Percentiles rank a stretch among this genome's conserved stretches.
Conservation (phyloP, 2,329 filamentous ascomycete species). For the Fusarium cyanostomum region DNA sequence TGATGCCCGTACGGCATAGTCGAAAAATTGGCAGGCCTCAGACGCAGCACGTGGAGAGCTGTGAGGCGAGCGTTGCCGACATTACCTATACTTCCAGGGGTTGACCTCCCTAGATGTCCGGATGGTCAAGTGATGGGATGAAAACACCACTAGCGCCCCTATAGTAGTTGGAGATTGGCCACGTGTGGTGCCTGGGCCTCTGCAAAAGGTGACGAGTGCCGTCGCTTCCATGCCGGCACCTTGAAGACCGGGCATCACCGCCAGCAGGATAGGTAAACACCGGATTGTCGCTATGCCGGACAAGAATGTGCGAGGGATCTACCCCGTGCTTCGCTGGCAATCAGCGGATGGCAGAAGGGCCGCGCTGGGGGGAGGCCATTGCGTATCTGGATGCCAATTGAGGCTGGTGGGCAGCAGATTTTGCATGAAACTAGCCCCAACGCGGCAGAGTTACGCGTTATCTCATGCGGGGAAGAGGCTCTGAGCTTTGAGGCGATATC, state of each 20-base stretch:
- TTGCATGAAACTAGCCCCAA: conserved; percentile 29
- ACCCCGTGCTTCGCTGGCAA: background rate
- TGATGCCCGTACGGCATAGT: no score
- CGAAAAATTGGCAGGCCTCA: no score
- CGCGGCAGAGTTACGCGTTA: conserved; percentile 18
- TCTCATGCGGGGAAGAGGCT: conserved; percentile 30
- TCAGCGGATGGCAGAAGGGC: background rate
- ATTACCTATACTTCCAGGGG: background rate
- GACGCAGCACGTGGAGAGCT: no score
- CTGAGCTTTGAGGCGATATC: conserved; percentile 14
- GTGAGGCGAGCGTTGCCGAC: no score
- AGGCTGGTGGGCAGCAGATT: conserved; percentile 32
- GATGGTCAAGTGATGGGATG: conserved; percentile 35
- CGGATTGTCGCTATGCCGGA: background rate
- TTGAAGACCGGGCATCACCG: conserved; percentile 27
- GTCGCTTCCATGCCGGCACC: conserved; percentile 22
- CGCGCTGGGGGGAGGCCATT: conserved; percentile 4
- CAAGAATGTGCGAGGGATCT: background rate
- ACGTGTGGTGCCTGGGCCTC: conserved; percentile 29
- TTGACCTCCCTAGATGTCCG: conserved; percentile 11
- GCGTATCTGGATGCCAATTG: conserved; percentile 26
- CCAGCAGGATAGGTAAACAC: conserved; percentile 3
- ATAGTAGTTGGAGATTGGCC: conserved; percentile 7
- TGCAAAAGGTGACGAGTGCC: conserved; percentile 27
- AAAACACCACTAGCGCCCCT: conserved; percentile 11